These are phyloP conservation scores for Gloeophyllum trabeum DNA, from an alignment of 768 basidiomycete species.

Conservation along the genomic window DNA sequence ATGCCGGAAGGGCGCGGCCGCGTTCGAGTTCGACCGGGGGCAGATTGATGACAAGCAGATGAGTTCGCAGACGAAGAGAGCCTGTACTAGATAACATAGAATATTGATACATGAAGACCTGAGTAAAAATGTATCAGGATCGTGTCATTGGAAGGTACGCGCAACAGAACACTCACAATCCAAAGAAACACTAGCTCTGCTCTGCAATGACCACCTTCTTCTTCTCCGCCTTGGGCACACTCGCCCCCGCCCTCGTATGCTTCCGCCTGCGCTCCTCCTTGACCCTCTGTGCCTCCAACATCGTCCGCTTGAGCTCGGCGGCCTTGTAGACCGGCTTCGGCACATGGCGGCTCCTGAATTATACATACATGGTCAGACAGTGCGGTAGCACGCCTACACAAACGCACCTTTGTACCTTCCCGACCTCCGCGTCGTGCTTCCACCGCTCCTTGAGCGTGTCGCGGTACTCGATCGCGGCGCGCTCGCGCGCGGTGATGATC, in stretches of 20 bases:
- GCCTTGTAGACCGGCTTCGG: slow-evolving; percentile 90
- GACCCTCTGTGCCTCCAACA: slow-evolving; percentile 81
- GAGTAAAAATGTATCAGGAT: too few relatives aligned
- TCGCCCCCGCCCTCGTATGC: slow-evolving; percentile 78
- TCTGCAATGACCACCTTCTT: slow-evolving; percentile 80
- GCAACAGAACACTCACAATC: too few relatives aligned
- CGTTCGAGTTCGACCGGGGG: too few relatives aligned
- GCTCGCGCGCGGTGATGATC: slow-evolving; percentile 80
- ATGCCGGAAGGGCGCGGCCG: too few relatives aligned
- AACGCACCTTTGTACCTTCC: slow-evolving; percentile 68
- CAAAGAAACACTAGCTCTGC: slow-evolving; percentile 47
- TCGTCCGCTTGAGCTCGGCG: slow-evolving; percentile 78
- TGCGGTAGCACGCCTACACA: neutral
- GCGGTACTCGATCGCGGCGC: slow-evolving; percentile 88
- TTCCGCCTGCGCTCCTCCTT: slow-evolving; percentile 90
- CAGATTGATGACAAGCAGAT: too few relatives aligned
- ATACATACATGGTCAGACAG: neutral
- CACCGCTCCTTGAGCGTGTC: slow-evolving; percentile 81
- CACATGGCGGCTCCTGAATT: slow-evolving; percentile 59
- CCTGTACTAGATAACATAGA: too few relatives aligned
- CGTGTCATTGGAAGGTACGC: too few relatives aligned
- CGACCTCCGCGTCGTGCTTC: slow-evolving; percentile 75
- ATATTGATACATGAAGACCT: too few relatives aligned
- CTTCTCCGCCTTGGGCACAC: slow-evolving; percentile 84
- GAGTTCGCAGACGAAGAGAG: too few relatives aligned